phyloP scores from a whole-genome alignment of 2,329 filamentous ascomycete species.

The Penicillium sp. region DNA sequence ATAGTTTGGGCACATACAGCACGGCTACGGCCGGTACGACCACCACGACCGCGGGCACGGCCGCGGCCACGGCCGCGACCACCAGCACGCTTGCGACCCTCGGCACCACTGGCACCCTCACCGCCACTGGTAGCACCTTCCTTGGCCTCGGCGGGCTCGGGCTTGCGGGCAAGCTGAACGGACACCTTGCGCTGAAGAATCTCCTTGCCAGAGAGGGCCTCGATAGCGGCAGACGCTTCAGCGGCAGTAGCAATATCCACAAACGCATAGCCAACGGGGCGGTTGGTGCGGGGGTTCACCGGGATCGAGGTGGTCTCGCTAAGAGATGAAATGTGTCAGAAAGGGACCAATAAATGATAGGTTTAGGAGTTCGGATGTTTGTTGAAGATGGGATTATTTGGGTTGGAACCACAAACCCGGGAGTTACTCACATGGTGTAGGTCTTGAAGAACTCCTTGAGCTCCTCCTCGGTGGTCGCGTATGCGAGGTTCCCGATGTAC shows the following conservation, averaged over 20 bases:
- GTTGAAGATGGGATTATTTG: not conserved
- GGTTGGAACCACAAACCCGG: not conserved
- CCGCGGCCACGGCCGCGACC: constrained; percentile 62
- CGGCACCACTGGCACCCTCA: constrained; percentile 70
- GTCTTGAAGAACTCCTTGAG: constrained; percentile 99
- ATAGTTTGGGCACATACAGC: constrained; percentile 46
- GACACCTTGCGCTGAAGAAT: constrained; percentile 99
- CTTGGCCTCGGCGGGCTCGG: constrained; percentile 80
- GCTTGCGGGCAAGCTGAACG: constrained; percentile 97
- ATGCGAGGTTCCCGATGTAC: constrained; percentile 99
- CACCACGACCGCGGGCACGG: constrained; percentile 66
- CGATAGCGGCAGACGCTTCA: constrained; percentile 93
- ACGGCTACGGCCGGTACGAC: constrained; percentile 66
- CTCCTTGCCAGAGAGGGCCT: constrained; percentile 93
- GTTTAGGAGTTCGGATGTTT: not conserved
- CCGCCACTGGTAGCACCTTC: constrained; percentile 69
- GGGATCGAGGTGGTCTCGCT: constrained; percentile 99
- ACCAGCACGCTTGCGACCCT: constrained; percentile 60
- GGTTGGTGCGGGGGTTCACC: constrained; percentile 98
- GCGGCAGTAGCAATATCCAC: constrained; percentile 93
- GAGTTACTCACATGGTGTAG: constrained; percentile 87
- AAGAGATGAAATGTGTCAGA: constrained; percentile 39
- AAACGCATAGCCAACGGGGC: constrained; percentile 97
- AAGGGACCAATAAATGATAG: constrained; percentile 1
- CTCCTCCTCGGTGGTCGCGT: constrained; percentile 99